Evolutionary conservation across 2,329 filamentous ascomycete species (phyloP), one percentile per base, ranked within the genome.

Genomic region (Aspergillus phoenicis): DNA sequence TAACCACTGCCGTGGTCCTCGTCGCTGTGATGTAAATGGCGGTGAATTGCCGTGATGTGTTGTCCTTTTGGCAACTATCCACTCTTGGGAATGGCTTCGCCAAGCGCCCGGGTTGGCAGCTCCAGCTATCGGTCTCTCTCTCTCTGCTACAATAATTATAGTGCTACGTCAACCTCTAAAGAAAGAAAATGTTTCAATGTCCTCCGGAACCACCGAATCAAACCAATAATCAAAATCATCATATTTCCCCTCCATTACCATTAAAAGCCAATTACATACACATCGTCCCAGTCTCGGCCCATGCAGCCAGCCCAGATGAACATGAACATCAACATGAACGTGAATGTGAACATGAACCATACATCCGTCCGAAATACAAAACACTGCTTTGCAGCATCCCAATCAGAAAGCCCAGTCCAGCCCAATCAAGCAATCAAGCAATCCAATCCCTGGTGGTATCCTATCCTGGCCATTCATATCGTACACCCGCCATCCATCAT

Each of bases 391-490:
- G 8, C 48, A 62, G 33, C 48, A 47, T 56, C 43, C 53, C 48
- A 45, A 30, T 58, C 52, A 45, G 41, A 57, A 58, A 57, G 51
- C 43, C 54, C 49, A 48, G 15, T 51, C 49, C 30, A 36, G 33
- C 33, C 33, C 11, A 36, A 36, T 36, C 10, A 36, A 36, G 10
- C 11, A 13, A 36, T 36, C 33, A 36, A 36, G 33, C 48, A 57
- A 38, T 45, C 41, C 47, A 33, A 51, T 51, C 58, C 36, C n/a
- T 45, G 11, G 61, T 62, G 60, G 60, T 62, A 62, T 63, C 52
- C 58, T 54, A 53, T 53, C 59, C 41, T 41, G 52, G 51, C 55
- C 56, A 43, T 54, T 56, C 51, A 58, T 64, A 64, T 64, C 57
- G 59, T 64, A 64, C 62, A 64, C 30, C 51, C 53, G 39, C 57